Evolutionary conservation across 768 basidiomycete species (phyloP).

Genomic region (Sporobolomyces phaffii): DNA sequence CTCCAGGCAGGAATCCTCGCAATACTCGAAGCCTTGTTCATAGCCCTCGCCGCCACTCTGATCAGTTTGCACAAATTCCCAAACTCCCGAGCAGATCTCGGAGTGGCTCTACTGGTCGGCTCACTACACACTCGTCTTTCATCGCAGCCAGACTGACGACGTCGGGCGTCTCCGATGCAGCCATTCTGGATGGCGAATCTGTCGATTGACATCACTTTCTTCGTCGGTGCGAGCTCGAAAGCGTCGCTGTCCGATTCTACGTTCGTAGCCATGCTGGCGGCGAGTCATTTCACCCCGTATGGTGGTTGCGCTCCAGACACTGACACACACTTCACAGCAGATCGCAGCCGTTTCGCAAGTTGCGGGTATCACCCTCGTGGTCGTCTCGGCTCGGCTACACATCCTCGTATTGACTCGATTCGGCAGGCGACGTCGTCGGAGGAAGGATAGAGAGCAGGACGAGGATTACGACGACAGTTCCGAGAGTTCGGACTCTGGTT

Average conservation of each 20-base stretch:
- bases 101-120: not conserved
- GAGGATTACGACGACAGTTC: too few species aligned
- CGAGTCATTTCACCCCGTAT: not conserved
- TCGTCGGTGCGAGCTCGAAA: not conserved
- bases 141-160: not conserved
- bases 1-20: not conserved
- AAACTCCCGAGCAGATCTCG: not conserved
- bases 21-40: not conserved
- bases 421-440: too few species aligned
- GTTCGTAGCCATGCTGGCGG: not conserved
- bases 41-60: not conserved
- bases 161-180: not conserved
- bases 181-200: slow-evolving; percentile 10
- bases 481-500: too few species aligned
- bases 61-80: slow-evolving; percentile 1
- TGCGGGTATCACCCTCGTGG: not conserved
- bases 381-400: not conserved
- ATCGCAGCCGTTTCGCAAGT: not conserved
- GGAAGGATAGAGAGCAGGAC: too few species aligned
- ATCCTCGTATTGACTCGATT: too few species aligned
- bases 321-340: not conserved
- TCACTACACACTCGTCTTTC: not conserved
- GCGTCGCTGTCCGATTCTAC: not conserved
- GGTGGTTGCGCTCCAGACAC: not conserved
- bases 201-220: slow-evolving; percentile 2